Evolutionary conservation across 352 stramenopile species (phyloP), one percentile per base, ranked within the genome.

Genomic region (Pythium dissimile): DNA sequence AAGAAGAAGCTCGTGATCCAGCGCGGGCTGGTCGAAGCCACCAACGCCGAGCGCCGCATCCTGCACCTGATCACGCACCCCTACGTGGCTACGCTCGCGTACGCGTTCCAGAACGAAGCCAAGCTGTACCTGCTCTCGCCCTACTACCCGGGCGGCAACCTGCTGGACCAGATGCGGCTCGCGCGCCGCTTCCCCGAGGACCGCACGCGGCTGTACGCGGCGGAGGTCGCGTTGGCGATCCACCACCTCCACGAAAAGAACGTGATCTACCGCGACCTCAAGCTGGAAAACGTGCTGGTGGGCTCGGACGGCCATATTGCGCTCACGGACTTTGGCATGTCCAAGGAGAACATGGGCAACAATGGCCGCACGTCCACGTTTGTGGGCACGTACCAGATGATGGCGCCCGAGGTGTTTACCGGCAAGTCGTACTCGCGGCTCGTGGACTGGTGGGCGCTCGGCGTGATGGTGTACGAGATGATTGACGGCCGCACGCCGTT

Each of bases 281-380:
- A 99, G 77, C 93, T 98, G 32, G 97, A 99, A 70, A 99, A 99
- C 67, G 93, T 99, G 30, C 71, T 99, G 13, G 85, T 99, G 37
- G 96, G 98, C 59, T 89, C 85, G 13, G 73, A 95, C 45, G 97
- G 97, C 37, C 95, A 99, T 65, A 86, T 99, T 38, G 89, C 95
- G 34, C 75, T 99, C 20, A 99, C 97, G 41, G 97, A 99, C 74
- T 99, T 99, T 75, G 97, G 97, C n/a, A 92, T 99, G 67, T 97
- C 89, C 9, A 99, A 99, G 70, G 97, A 99, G 62, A 96, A 97
- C 47, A 98, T 99, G 69, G 88, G 70, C n/a, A 74, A 77, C 24
- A 58, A 75, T 37, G 72, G 77, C 16, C 75, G 88, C 34, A 96
- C 89, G 39, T 82, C 71, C 6, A 97, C 91, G 12, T 96, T 97